Evolutionary conservation across 1,284 basidiomycete genomes (phyloP).

Genomic region (Salmacisia buchloeana): DNA sequence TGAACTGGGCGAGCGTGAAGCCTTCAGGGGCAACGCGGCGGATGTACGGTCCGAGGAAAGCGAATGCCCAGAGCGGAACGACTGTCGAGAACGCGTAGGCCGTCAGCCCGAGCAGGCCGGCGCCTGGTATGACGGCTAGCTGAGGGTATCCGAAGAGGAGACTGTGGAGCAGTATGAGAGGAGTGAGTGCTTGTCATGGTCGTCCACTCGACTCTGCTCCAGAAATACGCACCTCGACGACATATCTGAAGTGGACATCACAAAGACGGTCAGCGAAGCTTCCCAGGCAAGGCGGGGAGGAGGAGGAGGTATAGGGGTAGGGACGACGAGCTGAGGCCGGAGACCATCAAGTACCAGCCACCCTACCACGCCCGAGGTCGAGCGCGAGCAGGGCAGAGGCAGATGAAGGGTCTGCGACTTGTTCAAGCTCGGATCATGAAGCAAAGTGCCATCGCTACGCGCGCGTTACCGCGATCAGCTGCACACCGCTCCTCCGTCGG

Average conservation of each 20-base stretch:
- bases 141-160: conserved; percentile 49
- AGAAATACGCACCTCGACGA: neutral
- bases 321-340: neutral
- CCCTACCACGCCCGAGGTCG: neutral
- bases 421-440: conserved; percentile 15
- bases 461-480: conserved; percentile 52
- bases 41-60: conserved; percentile 47
- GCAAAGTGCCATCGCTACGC: conserved; percentile 51
- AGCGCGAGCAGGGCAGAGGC: too few relatives aligned
- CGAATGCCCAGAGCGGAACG: conserved; percentile 46
- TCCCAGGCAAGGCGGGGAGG: neutral
- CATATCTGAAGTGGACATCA: neutral
- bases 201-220: neutral
- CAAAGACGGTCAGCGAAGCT: neutral
- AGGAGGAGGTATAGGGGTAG: neutral
- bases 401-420: conserved; percentile 22
- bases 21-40: conserved; percentile 46
- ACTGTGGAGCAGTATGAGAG: neutral
- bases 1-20: conserved; percentile 48
- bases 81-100: conserved; percentile 47
- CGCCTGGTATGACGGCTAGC: conserved; percentile 46
- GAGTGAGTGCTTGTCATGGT: neutral
- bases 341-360: conserved; percentile 5
- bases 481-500: too few relatives aligned
- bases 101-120: conserved; percentile 42